phyloP scores from a whole-genome alignment of 139 green algal genomes.

The Deuterostichococcus epilithicus region DNA sequence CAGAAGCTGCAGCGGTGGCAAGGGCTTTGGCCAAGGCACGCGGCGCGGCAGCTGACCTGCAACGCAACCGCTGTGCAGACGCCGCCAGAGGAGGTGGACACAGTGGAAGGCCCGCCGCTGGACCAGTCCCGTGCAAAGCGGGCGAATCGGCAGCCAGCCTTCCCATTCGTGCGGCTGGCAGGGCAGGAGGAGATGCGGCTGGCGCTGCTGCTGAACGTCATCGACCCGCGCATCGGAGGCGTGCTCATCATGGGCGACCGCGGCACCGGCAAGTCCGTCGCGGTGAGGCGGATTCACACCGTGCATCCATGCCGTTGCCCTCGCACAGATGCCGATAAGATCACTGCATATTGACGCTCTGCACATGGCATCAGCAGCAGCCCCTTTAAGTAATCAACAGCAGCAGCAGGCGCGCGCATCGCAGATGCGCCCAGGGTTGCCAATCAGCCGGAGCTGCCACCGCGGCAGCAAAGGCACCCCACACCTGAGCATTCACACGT shows the following conservation, averaged over 20 bases:
- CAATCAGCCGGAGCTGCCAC: too few relatives aligned
- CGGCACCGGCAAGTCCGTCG: constrained; percentile 81
- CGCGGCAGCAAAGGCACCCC: too few relatives aligned
- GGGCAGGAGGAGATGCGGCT: constrained; percentile 93
- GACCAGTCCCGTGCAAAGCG: background rate
- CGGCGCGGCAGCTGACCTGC: too few relatives aligned
- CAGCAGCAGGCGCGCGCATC: too few relatives aligned
- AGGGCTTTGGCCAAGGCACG: background rate
- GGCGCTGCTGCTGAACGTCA: constrained; percentile 84
- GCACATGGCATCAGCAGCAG: too few relatives aligned
- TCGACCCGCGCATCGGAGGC: constrained; percentile 83
- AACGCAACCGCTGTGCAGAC: background rate
- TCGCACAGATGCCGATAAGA: too few relatives aligned
- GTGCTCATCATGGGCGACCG: constrained; percentile 94
- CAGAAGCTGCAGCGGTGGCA: background rate
- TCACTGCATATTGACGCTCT: too few relatives aligned
- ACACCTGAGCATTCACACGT: too few relatives aligned
- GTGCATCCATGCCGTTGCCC: too few relatives aligned
- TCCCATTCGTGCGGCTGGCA: constrained; percentile 82
- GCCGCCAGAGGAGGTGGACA: background rate
- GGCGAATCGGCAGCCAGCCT: constrained; percentile 37
- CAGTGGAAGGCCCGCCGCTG: background rate
- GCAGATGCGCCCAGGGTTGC: too few relatives aligned
- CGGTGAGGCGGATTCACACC: constrained; percentile 30
- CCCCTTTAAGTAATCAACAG: too few relatives aligned